Conservation (phyloP, 2,329 filamentous ascomycete species). For the Bipolaris gigantea region DNA sequence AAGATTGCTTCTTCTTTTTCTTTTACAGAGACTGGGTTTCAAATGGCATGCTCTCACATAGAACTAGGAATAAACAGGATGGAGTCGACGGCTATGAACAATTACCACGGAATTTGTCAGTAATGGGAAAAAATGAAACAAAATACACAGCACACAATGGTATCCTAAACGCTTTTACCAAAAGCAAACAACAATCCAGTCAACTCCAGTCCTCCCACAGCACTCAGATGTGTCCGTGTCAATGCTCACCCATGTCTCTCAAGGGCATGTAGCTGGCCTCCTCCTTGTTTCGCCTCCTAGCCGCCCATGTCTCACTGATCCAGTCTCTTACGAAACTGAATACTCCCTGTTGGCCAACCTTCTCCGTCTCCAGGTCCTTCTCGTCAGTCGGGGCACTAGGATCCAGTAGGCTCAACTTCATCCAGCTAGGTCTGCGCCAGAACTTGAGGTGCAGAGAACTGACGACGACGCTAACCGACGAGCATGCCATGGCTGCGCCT, state of each 20-base stretch:
- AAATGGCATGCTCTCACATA: background rate
- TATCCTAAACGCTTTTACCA: slow-evolving; percentile 17
- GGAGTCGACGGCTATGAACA: slow-evolving; percentile 10
- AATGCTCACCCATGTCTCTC: slow-evolving; percentile 46
- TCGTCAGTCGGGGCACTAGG: slow-evolving; percentile 37
- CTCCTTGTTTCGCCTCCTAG: slow-evolving; percentile 44
- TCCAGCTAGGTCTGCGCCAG: slow-evolving; percentile 84
- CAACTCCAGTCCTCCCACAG: background rate
- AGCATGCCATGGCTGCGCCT: slow-evolving; percentile 89
- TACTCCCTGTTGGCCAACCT: slow-evolving; percentile 22
- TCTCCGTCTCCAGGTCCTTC: slow-evolving; percentile 33
- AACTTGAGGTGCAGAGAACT: slow-evolving; percentile 82
- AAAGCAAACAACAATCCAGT: background rate
- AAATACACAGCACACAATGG: slow-evolving; percentile 7
- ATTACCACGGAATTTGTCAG: background rate
- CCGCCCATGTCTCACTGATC: slow-evolving; percentile 34
- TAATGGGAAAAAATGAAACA: background rate
- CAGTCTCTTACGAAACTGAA: slow-evolving; percentile 30
- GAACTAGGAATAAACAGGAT: background rate
- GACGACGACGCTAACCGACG: slow-evolving; percentile 85
- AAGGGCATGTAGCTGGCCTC: slow-evolving; percentile 52
- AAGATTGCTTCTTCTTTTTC: background rate
- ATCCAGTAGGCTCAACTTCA: slow-evolving; percentile 71
- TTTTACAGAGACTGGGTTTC: background rate
- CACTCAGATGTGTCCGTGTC: background rate